Conservation (phyloP, 129 eudicot species). For the Mikania micrantha region DNA sequence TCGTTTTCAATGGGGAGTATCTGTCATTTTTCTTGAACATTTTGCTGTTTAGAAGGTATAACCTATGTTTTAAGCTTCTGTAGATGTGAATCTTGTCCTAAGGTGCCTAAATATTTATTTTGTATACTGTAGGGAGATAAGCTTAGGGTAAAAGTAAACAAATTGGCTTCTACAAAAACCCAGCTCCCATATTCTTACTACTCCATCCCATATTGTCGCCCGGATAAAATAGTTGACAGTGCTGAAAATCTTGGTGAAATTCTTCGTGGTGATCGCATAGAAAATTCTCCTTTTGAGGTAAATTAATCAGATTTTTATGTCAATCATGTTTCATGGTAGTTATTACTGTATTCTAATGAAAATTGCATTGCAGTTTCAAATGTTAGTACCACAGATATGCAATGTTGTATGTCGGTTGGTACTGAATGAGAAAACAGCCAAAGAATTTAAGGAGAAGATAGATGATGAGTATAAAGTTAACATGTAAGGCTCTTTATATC, state of each 20-base stretch:
- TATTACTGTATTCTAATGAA: slow-evolving; percentile 4
- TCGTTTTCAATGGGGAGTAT: background rate
- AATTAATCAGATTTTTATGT: background rate
- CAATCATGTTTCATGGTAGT: slow-evolving; percentile 1
- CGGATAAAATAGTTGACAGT: slow-evolving; percentile 41
- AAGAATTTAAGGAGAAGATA: slow-evolving; percentile 48
- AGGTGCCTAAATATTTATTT: slow-evolving; percentile 7
- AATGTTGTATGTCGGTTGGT: slow-evolving; percentile 6
- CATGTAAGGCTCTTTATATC: slow-evolving; percentile 39
- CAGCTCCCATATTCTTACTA: slow-evolving; percentile 75
- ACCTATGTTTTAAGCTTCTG: slow-evolving; percentile 2
- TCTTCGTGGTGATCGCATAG: slow-evolving; percentile 64
- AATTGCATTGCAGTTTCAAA: slow-evolving; percentile 40
- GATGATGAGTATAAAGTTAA: slow-evolving; percentile 67
- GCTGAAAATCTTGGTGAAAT: slow-evolving; percentile 72
- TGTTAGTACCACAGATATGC: slow-evolving; percentile 60
- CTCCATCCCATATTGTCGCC: slow-evolving; percentile 56
- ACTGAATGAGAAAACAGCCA: slow-evolving; percentile 44
- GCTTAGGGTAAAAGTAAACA: slow-evolving; percentile 66
- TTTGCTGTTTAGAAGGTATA: background rate
- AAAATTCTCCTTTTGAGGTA: slow-evolving; percentile 67
- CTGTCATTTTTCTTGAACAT: background rate
- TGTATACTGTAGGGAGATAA: slow-evolving; percentile 38
- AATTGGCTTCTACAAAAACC: slow-evolving; percentile 59
- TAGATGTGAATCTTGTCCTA: background rate